Base-by-base conservation (phyloP, 2,329 filamentous ascomycete species). In the Cladorrhinum sp. region DNA sequence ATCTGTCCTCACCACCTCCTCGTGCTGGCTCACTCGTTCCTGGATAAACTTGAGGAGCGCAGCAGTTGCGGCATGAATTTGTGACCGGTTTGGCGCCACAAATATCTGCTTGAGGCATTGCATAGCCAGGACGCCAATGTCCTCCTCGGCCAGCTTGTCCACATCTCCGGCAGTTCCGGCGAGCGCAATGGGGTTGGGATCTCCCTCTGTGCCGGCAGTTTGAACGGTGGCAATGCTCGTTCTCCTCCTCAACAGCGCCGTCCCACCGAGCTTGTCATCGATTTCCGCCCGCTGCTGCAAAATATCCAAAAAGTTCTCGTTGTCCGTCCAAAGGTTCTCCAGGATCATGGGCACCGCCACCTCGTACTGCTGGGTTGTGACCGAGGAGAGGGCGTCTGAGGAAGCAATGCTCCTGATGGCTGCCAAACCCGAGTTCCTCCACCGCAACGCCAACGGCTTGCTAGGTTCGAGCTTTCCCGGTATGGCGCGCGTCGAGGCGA, bases 71-170 rank as follows among this genome's bases (percentile, higher is more conserved):
- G 85, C 80, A 60, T 92, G 87, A 51, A 96, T 88, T 73, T 97
- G 94, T 8, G 86, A 82, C 59, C 91, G 83, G 70, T 92, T 96
- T 64, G 92, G 92, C 8, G 87, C 86, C 28, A 90, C 81, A 69
- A 96, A 96, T 52, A 97, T 90, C 68, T 89, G 87, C 75, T 94
- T 91, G 59, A 99, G 78, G 71, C 92, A 96, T 69, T 92, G 88
- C 68, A 96, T 81, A 3, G 95, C 94, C 64, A 96, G 79, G 7
- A 96, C 80, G 26, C 90, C 90, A 16, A 92, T 92, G 70, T 96
- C 90, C 76, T 96, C 88, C 74, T 98, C 93, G 1, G 92, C 93
- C 62, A 95, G 79, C 73, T 89, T 91, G 75, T 98, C 95, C 24
- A 92, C 92, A 71, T 97, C 94, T 23, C 88, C 88, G 0, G 91